Conservation (phyloP, 345 rosid genomes). For the Hibiscus trionum region DNA sequence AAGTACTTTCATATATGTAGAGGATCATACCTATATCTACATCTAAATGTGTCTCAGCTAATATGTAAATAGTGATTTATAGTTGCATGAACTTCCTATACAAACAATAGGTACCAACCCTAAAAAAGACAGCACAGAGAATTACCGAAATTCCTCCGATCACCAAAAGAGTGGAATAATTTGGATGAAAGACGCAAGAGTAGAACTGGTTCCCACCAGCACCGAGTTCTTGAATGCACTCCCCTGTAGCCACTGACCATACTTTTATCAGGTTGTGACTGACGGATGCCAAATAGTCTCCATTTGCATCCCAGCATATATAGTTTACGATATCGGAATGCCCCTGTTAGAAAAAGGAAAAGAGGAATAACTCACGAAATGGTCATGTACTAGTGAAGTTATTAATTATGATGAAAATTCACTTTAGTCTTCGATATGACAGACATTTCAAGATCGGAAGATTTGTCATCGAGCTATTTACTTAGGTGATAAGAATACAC, state of each 20-base stretch:
- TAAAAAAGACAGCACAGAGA: background rate
- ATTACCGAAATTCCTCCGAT: slow-evolving; percentile 54
- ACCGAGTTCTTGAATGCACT: slow-evolving; percentile 53
- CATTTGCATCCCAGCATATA: slow-evolving; percentile 56
- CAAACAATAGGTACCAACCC: background rate
- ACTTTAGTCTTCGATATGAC: background rate
- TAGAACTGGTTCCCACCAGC: slow-evolving; percentile 46
- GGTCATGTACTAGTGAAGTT: background rate
- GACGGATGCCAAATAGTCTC: slow-evolving; percentile 62
- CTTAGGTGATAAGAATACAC: background rate
- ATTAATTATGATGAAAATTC: background rate
- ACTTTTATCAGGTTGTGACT: slow-evolving; percentile 54
- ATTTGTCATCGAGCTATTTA: background rate
- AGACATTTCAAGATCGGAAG: background rate
- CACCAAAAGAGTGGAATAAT: slow-evolving; percentile 45
- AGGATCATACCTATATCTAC: background rate
- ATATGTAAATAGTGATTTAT: background rate
- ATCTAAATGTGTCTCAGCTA: background rate
- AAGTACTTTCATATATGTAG: background rate
- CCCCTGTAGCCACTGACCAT: slow-evolving; percentile 53
- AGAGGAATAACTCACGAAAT: background rate
- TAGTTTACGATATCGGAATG: slow-evolving; percentile 53
- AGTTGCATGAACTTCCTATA: background rate
- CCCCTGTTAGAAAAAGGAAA: slow-evolving; percentile 31
- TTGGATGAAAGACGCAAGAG: slow-evolving; percentile 67